These are phyloP conservation scores for Schwanniomyces occidentalis DNA, from an alignment of 805 yeast species.

Conservation along the genomic window DNA sequence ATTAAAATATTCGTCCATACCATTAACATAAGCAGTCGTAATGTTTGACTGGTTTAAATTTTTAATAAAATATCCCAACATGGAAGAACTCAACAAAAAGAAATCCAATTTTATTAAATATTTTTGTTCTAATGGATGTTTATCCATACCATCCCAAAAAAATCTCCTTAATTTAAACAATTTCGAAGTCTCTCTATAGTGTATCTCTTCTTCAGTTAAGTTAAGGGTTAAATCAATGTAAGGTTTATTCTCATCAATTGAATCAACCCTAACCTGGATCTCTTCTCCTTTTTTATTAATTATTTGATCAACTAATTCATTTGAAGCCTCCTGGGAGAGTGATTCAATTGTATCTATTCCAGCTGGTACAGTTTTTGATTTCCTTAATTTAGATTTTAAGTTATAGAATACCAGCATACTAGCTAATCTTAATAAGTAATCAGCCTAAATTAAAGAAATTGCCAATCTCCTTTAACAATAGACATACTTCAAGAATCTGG, in stretches of 20 bases:
- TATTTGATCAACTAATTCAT: too few relatives aligned
- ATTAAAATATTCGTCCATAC: slow-evolving; percentile 44
- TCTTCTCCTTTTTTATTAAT: slow-evolving; percentile 1
- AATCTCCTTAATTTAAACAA: slow-evolving; percentile 24
- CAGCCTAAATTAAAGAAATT: too few relatives aligned
- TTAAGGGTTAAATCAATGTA: slow-evolving; percentile 21
- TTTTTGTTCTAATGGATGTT: slow-evolving; percentile 35
- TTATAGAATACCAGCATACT: too few relatives aligned
- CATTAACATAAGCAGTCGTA: slow-evolving; percentile 48
- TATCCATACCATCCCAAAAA: slow-evolving; percentile 39
- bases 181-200: slow-evolving; percentile 17
- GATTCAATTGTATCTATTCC: too few relatives aligned
- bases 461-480: too few relatives aligned
- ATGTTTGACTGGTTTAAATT: slow-evolving; percentile 43
- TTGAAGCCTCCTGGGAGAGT: too few relatives aligned
- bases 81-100: slow-evolving; percentile 53
- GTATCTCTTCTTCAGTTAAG: slow-evolving; percentile 20
- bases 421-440: too few relatives aligned
- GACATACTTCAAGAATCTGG: too few relatives aligned
- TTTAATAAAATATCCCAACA: slow-evolving; percentile 52
- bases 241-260: slow-evolving; percentile 11
- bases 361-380: too few relatives aligned
- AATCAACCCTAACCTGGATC: slow-evolving; percentile 1
- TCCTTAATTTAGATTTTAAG: too few relatives aligned
- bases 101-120: slow-evolving; percentile 39